Percentiles rank a stretch among this genome's conserved stretches.
Conservation (phyloP, 2,329 filamentous ascomycete genomes). For the Tolypocladium guangdongense region DNA sequence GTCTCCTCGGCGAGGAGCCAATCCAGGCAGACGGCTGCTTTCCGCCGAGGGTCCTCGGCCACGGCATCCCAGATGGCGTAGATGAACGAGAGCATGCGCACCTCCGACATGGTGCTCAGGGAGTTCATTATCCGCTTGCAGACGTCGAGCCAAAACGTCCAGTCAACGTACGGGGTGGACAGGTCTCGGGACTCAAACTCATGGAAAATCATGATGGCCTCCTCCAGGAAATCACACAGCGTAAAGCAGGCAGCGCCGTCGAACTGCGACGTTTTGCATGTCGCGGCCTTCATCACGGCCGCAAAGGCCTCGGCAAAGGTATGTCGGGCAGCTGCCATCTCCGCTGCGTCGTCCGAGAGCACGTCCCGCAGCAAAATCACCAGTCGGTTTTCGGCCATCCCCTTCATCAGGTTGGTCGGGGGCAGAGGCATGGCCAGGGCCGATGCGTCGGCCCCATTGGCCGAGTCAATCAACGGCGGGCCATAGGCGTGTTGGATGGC, state of each 20-base stretch:
- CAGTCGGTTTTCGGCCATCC: conserved; percentile 82
- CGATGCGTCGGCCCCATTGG: conserved; percentile 52
- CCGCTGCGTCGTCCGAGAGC: conserved; percentile 38
- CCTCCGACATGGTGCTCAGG: conserved; percentile 82
- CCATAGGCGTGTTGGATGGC: conserved; percentile 33
- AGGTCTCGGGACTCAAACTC: conserved; percentile 31
- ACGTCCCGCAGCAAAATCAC: conserved; percentile 76
- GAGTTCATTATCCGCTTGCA: conserved; percentile 70
- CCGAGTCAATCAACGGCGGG: conserved; percentile 32
- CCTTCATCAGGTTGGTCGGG: conserved; percentile 58
- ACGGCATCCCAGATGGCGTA: conserved; percentile 72
- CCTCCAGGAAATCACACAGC: conserved; percentile 84
- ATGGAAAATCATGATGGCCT: conserved; percentile 56
- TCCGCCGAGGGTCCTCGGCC: conserved; percentile 52
- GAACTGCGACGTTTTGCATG: conserved; percentile 66
- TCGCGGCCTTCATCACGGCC: conserved; percentile 59
- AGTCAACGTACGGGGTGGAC: conserved; percentile 48
- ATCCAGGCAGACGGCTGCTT: conserved; percentile 57
- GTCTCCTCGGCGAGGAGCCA: conserved; percentile 66
- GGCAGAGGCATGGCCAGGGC: conserved; percentile 52
- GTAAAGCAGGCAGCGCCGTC: conserved; percentile 79
- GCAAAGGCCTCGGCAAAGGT: conserved; percentile 71
- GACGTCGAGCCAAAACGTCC: conserved; percentile 77
- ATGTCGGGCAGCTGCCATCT: conserved; percentile 38
- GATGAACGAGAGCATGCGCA: conserved; percentile 71